phyloP scores from a whole-genome alignment of 805 yeast genomes.

The Candida chauliodis region DNA sequence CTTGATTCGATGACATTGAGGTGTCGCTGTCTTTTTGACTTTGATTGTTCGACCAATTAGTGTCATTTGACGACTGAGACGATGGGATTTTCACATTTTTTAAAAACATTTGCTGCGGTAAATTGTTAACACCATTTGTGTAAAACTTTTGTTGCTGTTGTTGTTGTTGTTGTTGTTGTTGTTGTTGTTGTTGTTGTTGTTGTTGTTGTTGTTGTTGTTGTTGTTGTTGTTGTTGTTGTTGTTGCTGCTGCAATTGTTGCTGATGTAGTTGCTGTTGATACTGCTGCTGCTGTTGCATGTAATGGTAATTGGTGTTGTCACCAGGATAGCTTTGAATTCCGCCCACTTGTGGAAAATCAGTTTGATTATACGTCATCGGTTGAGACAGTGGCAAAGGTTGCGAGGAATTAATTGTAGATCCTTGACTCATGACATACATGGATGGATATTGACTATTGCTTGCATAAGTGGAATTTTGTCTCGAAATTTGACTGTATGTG shows the following conservation, averaged over 20 bases:
- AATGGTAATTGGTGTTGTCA: slow-evolving; percentile 23
- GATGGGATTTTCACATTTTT: slow-evolving; percentile 12
- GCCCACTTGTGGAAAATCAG: slow-evolving; percentile 7
- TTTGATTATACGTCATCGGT: slow-evolving; percentile 7
- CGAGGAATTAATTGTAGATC: not conserved
- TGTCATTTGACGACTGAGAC: slow-evolving; percentile 41
- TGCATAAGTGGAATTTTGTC: slow-evolving; percentile 9
- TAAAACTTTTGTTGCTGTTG: slow-evolving; percentile 14
- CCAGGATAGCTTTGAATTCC: slow-evolving; percentile 9
- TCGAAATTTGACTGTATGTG: slow-evolving; percentile 5
- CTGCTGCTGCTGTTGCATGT: slow-evolving; percentile 19
- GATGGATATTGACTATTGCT: slow-evolving; percentile 4
- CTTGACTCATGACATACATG: slow-evolving; percentile 9
- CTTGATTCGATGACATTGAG: slow-evolving; percentile 29
- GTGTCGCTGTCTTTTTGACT: slow-evolving; percentile 38
- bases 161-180: slow-evolving; percentile 18
- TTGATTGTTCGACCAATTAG: slow-evolving; percentile 33
- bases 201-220: slow-evolving; percentile 9
- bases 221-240: slow-evolving; percentile 14
- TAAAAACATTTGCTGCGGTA: slow-evolving; percentile 7
- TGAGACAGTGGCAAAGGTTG: slow-evolving; percentile 7
- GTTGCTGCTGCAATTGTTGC: slow-evolving; percentile 17
- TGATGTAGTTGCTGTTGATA: slow-evolving; percentile 19
- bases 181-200: slow-evolving; percentile 6
- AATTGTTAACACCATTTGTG: slow-evolving; percentile 9